These are phyloP conservation scores for Trifolium fragiferum DNA, from an alignment of 306 rosid species.

Conservation along the genomic window DNA sequence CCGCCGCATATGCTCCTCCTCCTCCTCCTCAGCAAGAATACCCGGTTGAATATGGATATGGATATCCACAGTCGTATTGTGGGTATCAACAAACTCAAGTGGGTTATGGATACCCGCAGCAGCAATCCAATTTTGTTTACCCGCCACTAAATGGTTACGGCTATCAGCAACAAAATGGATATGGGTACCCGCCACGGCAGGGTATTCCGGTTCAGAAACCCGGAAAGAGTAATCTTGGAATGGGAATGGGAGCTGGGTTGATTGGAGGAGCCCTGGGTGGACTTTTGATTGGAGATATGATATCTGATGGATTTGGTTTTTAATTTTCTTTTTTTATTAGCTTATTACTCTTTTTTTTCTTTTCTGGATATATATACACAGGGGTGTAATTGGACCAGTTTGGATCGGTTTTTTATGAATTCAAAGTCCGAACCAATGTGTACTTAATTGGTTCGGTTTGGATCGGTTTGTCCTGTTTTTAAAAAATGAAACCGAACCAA, in stretches of 20 bases:
- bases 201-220: slow-evolving; percentile 32
- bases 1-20: neutral
- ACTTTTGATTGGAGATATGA: slow-evolving; percentile 67
- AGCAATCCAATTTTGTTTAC: slow-evolving; percentile 41
- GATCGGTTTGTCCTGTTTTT: too few species aligned
- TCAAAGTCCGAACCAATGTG: too few species aligned
- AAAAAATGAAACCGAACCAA: too few species aligned
- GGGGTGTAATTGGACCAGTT: too few species aligned
- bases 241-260: slow-evolving; percentile 82
- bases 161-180: slow-evolving; percentile 41
- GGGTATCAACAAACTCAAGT: slow-evolving; percentile 30
- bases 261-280: slow-evolving; percentile 79
- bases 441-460: too few species aligned
- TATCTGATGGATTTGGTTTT: slow-evolving; percentile 30
- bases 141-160: slow-evolving; percentile 38
- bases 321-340: neutral
- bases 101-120: slow-evolving; percentile 19
- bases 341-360: neutral
- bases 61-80: neutral
- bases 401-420: too few species aligned
- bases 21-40: slow-evolving; percentile 5
- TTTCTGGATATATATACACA: neutral
- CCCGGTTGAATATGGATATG: neutral
- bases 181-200: slow-evolving; percentile 26
- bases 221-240: slow-evolving; percentile 48